phyloP scores from a whole-genome alignment of 225 moss, liverwort and hornwort genomes.

The Sphagnum contortum region DNA sequence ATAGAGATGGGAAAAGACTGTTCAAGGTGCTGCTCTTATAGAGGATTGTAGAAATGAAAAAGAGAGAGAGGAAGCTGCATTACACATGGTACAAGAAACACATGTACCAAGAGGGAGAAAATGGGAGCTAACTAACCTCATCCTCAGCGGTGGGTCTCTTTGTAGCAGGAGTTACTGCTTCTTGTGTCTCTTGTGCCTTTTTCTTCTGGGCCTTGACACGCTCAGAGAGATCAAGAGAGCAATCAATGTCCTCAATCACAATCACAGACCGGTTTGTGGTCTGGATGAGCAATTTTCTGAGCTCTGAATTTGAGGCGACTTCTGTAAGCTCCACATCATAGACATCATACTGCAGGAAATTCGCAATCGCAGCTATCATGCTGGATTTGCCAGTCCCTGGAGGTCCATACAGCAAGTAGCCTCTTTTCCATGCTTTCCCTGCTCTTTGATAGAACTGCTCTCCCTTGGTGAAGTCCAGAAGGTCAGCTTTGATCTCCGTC shows the following conservation, averaged over 20 bases:
- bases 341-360: slow-evolving; percentile 64
- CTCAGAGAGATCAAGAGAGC: slow-evolving; percentile 67
- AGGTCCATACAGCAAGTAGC: slow-evolving; percentile 72
- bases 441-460: slow-evolving; percentile 51
- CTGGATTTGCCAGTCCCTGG: slow-evolving; percentile 86
- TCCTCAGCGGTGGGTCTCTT: slow-evolving; percentile 8
- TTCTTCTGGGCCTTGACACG: slow-evolving; percentile 36
- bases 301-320: slow-evolving; percentile 48
- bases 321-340: slow-evolving; percentile 86
- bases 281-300: slow-evolving; percentile 47
- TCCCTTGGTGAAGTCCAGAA: slow-evolving; percentile 37
- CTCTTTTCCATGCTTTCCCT: slow-evolving; percentile 92
- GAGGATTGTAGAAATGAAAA: not conserved
- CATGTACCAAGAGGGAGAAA: not conserved
- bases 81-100: not conserved
- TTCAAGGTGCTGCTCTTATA: not conserved
- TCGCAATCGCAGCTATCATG: slow-evolving; percentile 94
- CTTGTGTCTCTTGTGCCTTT: slow-evolving; percentile 9
- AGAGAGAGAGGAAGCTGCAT: not conserved
- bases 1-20: not conserved
- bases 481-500: slow-evolving; percentile 39
- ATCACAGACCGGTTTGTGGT: slow-evolving; percentile 73
- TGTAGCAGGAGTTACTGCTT: slow-evolving; percentile 5
- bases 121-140: slow-evolving; percentile 20
- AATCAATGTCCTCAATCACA: slow-evolving; percentile 90